Evolutionary conservation across 352 stramenopile species (phyloP), one percentile per base, ranked within the genome.

Genomic region (Pythium brassicae): DNA sequence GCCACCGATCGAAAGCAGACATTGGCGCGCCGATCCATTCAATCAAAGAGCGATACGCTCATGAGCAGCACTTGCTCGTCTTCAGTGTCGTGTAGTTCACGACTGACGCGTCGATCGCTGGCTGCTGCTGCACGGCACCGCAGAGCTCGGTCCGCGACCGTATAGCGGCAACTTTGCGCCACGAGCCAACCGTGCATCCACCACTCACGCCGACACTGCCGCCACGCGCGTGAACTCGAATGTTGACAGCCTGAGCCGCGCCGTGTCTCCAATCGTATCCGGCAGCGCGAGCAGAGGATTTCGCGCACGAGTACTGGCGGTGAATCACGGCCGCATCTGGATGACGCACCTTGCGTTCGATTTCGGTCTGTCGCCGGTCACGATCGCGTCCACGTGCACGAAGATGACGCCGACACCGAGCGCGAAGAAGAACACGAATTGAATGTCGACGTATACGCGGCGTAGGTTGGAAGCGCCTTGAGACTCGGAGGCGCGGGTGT

Each of bases 261-360:
- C 47, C 19, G 44, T 14, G 19, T 53, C 53, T 17, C 46, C 29
- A 6, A 46, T 15, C 6, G 23, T 29, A 43, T 23, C 7, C 19
- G 44, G 34, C 11, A 59, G 53, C 20, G 32, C 44, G 11, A 29
- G 32, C 44, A 53, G 32, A 17, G 44, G 53, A 17, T 59, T 59
- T 22, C 44, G 46, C 61, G n/a, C 66, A 74, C 15, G 59, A 34
- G 27, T 48, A 56, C 10, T 50, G 50, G 27, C n/a, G 42, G 46
- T 19, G 49, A 71, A 69, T 63, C 66, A 74, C 26, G 61, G 55
- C 2, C 44, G 50, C 43, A 68, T 56, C 48, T 40, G 37, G 12
- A 55, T 37, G 14, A 55, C 27, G n/a, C 54, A 60, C 5, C 54
- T 34, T 12, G 37, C 34, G n/a, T 54, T 34, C 1, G 20, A 29